Evolutionary conservation across 805 yeast species (phyloP), one percentile per base, ranked within the genome.

Genomic region (Saccharomycopsis sp.): DNA sequence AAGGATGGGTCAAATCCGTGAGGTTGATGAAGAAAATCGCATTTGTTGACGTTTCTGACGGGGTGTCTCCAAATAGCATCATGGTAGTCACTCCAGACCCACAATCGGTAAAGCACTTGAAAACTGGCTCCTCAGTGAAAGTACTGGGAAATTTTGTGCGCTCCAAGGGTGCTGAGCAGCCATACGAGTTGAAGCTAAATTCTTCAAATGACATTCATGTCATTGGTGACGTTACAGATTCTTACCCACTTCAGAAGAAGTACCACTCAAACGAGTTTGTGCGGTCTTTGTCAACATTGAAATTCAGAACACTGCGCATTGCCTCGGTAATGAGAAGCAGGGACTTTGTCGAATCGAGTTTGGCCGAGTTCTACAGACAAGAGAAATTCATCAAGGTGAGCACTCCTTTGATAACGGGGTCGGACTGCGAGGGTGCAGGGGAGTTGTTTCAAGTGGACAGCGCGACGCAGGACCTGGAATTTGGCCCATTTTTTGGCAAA

Each of bases 401-500:
- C 19, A 94, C 97, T 3, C 98, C 99, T 5, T 52, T 89, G 9
- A 62, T 89, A 17, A 92, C 98, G 0, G 67, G 84, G 8, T 75
- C 94, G 1, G 98, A 92, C 57, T 89, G 97, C 56, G 99, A 92
- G 62, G 97, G 98, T 13, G 96, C 95, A 3, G 97, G 97, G 4
- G 97, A 92, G 55, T 73, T 83, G 47, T 92, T 92, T 50, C 63
- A 61, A 34, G 61, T 88, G 8, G 68, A 65, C 33, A 60, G 66
- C 1, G 65, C 61, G 16, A 43, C 42, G 4, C 45, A 46, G 9
- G 32, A 39, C 3, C 51, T 45, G 27, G 49, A 42, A 13, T 49
- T 39, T n/a, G 46, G 45, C 5, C 51, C 54, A 27, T 85, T 83
- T 52, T 84, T 82, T 53, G 85, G 80, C 1, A 71, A 72, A 43